Evolutionary conservation across 495 filamentous ascomycete species (phyloP).

Genomic region (Aspergillus olivimuriae): DNA sequence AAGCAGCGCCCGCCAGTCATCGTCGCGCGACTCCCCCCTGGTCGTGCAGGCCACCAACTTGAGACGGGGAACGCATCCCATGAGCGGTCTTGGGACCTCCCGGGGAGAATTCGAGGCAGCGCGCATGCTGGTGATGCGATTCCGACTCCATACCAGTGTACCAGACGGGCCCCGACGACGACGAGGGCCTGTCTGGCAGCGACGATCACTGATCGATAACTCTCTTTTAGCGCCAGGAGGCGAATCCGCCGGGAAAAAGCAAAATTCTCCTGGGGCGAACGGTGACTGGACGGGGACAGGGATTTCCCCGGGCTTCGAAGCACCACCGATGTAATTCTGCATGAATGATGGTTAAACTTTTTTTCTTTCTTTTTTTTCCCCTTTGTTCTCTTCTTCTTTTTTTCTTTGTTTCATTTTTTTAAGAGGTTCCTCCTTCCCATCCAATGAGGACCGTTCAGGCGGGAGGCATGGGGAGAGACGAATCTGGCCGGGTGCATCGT

Average conservation of each 20-base stretch:
- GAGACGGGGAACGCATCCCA: neutral
- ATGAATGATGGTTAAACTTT: neutral
- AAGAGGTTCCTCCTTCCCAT: no score
- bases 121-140: no score
- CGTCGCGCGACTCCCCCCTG: neutral
- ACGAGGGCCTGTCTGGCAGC: no score
- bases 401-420: neutral
- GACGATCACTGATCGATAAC: neutral
- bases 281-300: neutral
- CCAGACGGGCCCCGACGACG: no score
- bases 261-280: neutral
- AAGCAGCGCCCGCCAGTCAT: conserved; percentile 1
- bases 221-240: neutral
- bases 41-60: no score
- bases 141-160: no score
- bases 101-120: no score
- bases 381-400: neutral
- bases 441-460: no score
- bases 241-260: neutral
- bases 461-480: no score
- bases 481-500: no score
- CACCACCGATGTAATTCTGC: neutral
- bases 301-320: neutral
- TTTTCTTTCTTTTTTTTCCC: neutral
- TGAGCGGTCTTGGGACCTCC: neutral